Conservation (phyloP, 371 early-diverging fungal species). For the Conidiobolus incongruus region DNA sequence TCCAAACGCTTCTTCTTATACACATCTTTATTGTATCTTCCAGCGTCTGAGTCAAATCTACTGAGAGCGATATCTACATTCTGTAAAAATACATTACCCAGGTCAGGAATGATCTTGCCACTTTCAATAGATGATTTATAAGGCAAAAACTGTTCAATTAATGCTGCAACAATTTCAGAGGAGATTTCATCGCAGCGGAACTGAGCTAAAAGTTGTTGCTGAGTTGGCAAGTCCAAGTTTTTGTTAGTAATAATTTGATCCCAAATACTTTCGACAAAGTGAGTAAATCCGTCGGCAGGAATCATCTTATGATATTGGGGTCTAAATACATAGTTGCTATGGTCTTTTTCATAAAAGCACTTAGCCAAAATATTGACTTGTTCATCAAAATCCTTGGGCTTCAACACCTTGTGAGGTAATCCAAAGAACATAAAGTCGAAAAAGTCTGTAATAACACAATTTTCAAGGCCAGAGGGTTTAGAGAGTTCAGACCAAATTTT, state of each 20-base stretch:
- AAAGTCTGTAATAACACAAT: conserved; percentile 56
- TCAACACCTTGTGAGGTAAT: conserved; percentile 76
- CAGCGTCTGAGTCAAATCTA: conserved; percentile 70
- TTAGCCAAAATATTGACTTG: conserved; percentile 37
- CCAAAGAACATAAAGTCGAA: conserved; percentile 83
- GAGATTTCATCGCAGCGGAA: conserved; percentile 95
- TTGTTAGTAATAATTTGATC: conserved; percentile 76
- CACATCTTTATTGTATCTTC: conserved; percentile 72
- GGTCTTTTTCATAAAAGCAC: conserved; percentile 41
- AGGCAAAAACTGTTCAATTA: too few relatives aligned
- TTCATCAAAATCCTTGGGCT: conserved; percentile 58
- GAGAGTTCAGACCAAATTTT: conserved; percentile 72
- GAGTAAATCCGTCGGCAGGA: conserved; percentile 84
- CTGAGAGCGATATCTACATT: conserved; percentile 31
- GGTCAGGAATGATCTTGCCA: conserved; percentile 44
- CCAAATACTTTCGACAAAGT: conserved; percentile 83
- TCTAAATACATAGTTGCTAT: conserved; percentile 60
- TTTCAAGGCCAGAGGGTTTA: conserved; percentile 68
- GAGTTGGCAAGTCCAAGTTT: conserved; percentile 91
- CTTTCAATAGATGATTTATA: conserved; percentile 44
- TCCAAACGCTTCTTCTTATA: conserved; percentile 68
- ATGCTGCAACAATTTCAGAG: neutral
- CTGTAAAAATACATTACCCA: conserved; percentile 43
- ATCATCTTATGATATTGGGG: conserved; percentile 73
- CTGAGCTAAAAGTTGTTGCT: conserved; percentile 90